Evolutionary conservation across 495 filamentous ascomycete species (phyloP).

Genomic region (Aspergillus sparsus): DNA sequence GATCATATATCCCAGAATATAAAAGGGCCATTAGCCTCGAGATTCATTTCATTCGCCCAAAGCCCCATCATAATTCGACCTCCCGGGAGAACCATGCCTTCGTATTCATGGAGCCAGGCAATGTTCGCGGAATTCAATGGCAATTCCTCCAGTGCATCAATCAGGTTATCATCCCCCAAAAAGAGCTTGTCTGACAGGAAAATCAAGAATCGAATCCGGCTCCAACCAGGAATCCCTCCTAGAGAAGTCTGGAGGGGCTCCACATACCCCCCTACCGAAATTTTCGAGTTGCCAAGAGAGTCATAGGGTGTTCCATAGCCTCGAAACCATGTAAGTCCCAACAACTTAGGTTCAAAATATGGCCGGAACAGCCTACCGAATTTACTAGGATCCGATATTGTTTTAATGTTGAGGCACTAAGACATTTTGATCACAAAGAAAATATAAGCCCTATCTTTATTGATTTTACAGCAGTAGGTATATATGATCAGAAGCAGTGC

Average conservation of each 20-base stretch:
- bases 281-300: not conserved
- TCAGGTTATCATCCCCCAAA: conserved; percentile 14
- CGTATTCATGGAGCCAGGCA: conserved; percentile 42
- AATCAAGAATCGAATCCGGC: conserved; percentile 45
- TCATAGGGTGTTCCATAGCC: conserved; percentile 18
- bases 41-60: conserved; percentile 39
- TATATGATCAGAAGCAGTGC: not conserved
- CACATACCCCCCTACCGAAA: conserved; percentile 34
- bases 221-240: conserved; percentile 40
- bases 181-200: conserved; percentile 18
- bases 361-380: conserved; percentile 32
- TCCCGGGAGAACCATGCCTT: conserved; percentile 54
- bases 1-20: conserved; percentile 50
- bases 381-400: conserved; percentile 20
- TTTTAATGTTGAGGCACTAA: conserved; percentile 30
- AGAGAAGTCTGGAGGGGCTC: conserved; percentile 31
- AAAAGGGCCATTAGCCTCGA: conserved; percentile 47
- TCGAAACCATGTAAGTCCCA: conserved; percentile 26
- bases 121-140: conserved; percentile 24
- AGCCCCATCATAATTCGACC: conserved; percentile 49
- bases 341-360: conserved; percentile 19
- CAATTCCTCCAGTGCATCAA: conserved; percentile 6
- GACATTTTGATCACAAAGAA: not conserved
- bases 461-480: not conserved
- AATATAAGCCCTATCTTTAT: not conserved